Percentiles rank a stretch among this genome's conserved stretches.
Evolutionary conservation across 768 basidiomycete genomes (phyloP).

Genomic region (Leccinum disarticulatum): DNA sequence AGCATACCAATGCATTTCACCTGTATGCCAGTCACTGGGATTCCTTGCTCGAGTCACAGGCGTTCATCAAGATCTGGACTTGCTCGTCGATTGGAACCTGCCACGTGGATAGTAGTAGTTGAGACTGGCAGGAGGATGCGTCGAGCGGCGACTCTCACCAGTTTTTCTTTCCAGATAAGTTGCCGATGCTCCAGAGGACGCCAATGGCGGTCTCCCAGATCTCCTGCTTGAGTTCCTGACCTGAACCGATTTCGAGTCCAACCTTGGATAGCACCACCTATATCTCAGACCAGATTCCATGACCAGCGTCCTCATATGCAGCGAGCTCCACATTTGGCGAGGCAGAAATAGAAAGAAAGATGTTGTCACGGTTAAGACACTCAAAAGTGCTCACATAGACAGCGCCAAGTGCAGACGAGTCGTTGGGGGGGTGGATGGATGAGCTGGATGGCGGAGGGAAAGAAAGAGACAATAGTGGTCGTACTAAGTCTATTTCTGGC

Average conservation of each 20-base stretch:
- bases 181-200: slow-evolving; percentile 86
- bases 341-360: slow-evolving; percentile 72
- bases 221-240: slow-evolving; percentile 68
- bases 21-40: too few species aligned
- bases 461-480: slow-evolving; percentile 71
- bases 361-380: slow-evolving; percentile 72
- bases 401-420: slow-evolving; percentile 75
- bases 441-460: slow-evolving; percentile 71
- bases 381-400: slow-evolving; percentile 86
- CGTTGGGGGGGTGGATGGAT: slow-evolving; percentile 80
- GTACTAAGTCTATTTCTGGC: slow-evolving; percentile 50
- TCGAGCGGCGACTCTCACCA: slow-evolving; percentile 44
- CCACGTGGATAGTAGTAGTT: not conserved
- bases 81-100: slow-evolving; percentile 63
- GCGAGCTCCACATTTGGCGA: slow-evolving; percentile 41
- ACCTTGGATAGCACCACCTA: slow-evolving; percentile 63
- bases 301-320: slow-evolving; percentile 49
- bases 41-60: slow-evolving; percentile 47
- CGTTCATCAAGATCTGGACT: slow-evolving; percentile 61
- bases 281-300: slow-evolving; percentile 59
- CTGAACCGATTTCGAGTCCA: slow-evolving; percentile 57
- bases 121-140: slow-evolving; percentile 1
- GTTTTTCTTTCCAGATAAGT: slow-evolving; percentile 60
- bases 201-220: slow-evolving; percentile 82
- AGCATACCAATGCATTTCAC: slow-evolving; percentile 86